phyloP scores from a whole-genome alignment of 768 basidiomycete species.

The Tricholoma saponaceum region DNA sequence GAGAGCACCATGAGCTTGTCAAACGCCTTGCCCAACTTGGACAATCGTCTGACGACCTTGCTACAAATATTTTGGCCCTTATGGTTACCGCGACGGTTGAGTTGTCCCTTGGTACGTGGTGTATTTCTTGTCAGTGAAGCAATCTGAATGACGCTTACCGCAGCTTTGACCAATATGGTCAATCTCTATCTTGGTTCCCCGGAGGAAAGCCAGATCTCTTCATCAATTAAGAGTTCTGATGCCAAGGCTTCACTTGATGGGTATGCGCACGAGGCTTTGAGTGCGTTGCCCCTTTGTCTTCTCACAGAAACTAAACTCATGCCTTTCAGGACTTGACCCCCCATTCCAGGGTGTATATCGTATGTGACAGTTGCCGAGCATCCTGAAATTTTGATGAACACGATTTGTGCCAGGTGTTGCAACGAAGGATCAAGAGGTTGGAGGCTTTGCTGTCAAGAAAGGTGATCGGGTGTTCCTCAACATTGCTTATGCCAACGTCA shows the following conservation, averaged over 20 bases:
- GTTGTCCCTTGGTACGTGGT: conserved; percentile 55
- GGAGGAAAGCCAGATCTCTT: conserved; percentile 32
- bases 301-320: not conserved
- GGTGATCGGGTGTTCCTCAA: conserved; percentile 61
- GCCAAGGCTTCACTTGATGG: conserved; percentile 41
- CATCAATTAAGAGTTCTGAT: conserved; percentile 27
- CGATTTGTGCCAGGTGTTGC: conserved; percentile 36
- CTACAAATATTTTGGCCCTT: conserved; percentile 68
- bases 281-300: conserved; percentile 36
- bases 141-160: conserved; percentile 1
- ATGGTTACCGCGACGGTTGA: conserved; percentile 67
- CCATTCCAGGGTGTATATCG: conserved; percentile 69
- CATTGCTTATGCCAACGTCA: conserved; percentile 48
- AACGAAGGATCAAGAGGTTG: conserved; percentile 39
- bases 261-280: conserved; percentile 64
- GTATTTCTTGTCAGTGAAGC: not conserved
- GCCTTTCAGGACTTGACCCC: conserved; percentile 59
- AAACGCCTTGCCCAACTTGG: conserved; percentile 55
- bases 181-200: conserved; percentile 60
- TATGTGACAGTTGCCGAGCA: conserved; percentile 22
- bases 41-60: conserved; percentile 54
- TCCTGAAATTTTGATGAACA: not conserved
- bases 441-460: conserved; percentile 37
- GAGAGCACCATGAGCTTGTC: conserved; percentile 48
- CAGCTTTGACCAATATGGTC: conserved; percentile 63